Base-by-base conservation (phyloP, 1,139 yeast genomes). In the Zygoascus hellenicus region DNA sequence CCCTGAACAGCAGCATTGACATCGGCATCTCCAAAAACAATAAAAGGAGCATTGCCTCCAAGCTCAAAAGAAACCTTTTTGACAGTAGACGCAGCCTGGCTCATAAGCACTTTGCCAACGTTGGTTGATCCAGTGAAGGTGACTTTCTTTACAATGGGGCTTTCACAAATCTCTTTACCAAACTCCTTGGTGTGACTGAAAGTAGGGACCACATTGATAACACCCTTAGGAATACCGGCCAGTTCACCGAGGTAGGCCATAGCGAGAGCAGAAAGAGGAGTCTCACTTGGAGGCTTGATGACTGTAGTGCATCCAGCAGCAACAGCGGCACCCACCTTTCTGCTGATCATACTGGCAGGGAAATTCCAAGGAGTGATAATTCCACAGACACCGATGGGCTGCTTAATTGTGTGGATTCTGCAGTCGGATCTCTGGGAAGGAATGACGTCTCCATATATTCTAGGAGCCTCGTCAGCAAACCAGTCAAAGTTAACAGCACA, bases 341-440 rank as follows among this genome's bases (percentile, higher is more conserved):
- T 76, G 1, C 96, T 80, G 52, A 90, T 86, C 97, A 90, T 90
- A 5, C 96, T 95, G 46, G 83, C 74, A 14, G 97, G 97, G 70
- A 90, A 90, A 66, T 90, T 90, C 97, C 97, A 90, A 15, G 97
- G 97, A 3, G 96, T 87, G 57, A 90, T 73, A 51, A 90, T 79
- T 28, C 95, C 96, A 58, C 92, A 87, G 1, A 87, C 95, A 16
- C 97, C 97, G 46, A 90, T 76, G 13, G 96, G 95, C 63, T 84
- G 89, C 61, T 81, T 80, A 47, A 79, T 58, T 1, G 95, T 78
- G 53, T 79, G 67, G 40, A 84, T 83, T 58, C 89, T 74, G 61
- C 75, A 78, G 32, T 68, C 59, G 30, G 79, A 67, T 58, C 71
- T 75, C 19, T 77, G 68, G 2, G 95, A 83, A 46, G 80, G 83